A percentile compares a stretch with the other conserved stretches of the same genome.
Conservation (phyloP, 2,329 filamentous ascomycete genomes). For the Alternaria angustiovoidea region DNA sequence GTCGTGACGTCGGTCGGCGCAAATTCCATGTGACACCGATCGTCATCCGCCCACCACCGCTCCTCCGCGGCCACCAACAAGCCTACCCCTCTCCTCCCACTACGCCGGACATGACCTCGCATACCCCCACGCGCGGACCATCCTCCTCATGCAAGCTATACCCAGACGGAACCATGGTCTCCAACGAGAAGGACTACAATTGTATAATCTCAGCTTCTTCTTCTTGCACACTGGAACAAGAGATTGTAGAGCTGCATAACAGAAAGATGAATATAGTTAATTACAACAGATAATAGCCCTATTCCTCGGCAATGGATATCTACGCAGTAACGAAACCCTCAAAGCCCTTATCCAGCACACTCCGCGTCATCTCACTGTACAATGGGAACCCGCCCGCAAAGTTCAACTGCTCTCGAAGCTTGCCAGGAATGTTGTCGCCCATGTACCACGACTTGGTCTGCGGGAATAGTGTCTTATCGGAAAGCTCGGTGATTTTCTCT, state of each 20-base stretch:
- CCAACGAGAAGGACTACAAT: too few relatives aligned
- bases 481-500: constrained; percentile 50
- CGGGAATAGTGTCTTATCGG: constrained; percentile 54
- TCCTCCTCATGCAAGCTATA: background rate
- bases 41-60: constrained; percentile 8
- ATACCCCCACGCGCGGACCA: background rate
- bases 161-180: background rate
- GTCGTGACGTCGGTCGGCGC: constrained; percentile 36
- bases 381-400: constrained; percentile 54
- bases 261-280: background rate
- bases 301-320: background rate
- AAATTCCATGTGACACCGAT: constrained; percentile 29
- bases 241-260: too few relatives aligned
- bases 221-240: too few relatives aligned
- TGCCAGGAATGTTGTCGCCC: constrained; percentile 57
- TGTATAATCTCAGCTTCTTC: too few relatives aligned
- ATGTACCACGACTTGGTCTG: constrained; percentile 55
- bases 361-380: constrained; percentile 52
- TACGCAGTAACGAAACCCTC: constrained; percentile 46
- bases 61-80: constrained; percentile 1
- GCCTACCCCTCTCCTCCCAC: background rate
- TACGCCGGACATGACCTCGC: background rate
- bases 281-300: background rate
- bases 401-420: constrained; percentile 56
- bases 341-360: constrained; percentile 49